Percentiles rank a stretch among this genome's conserved stretches.
phyloP scores from a whole-genome alignment of 495 filamentous ascomycete species.

The Aspergillus nidulans region DNA sequence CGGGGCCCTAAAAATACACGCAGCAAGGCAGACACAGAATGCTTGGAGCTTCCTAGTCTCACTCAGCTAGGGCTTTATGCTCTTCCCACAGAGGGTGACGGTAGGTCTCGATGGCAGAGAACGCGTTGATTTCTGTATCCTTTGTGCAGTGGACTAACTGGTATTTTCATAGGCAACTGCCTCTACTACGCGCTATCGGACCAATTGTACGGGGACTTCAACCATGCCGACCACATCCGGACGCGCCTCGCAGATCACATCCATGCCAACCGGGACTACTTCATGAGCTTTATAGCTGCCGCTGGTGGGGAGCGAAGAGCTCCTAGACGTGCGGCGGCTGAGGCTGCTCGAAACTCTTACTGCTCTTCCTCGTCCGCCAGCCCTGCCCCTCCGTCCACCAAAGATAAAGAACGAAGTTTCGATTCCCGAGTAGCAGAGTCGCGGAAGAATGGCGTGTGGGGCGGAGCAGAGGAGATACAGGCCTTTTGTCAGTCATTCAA shows the following conservation, averaged over 20 bases:
- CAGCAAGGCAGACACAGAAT: constrained; percentile 23
- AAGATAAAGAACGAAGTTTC: constrained; percentile 60
- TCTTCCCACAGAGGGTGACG: constrained; percentile 43
- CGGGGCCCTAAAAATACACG: constrained; percentile 15
- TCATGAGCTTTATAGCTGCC: constrained; percentile 62
- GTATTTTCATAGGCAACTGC: constrained; percentile 57
- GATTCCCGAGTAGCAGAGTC: constrained; percentile 58
- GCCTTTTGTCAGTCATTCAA: constrained; percentile 63
- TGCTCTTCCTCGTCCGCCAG: constrained; percentile 32
- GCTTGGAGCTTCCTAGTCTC: constrained; percentile 36
- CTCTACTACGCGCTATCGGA: constrained; percentile 75
- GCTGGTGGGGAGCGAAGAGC: constrained; percentile 58
- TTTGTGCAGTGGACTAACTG: constrained; percentile 19
- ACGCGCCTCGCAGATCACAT: constrained; percentile 59
- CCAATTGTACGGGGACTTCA: constrained; percentile 64
- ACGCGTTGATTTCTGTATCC: neutral
- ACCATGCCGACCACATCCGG: constrained; percentile 56
- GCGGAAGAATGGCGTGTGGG: constrained; percentile 60
- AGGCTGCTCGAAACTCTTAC: constrained; percentile 32
- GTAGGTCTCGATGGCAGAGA: constrained; percentile 21
- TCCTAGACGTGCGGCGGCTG: constrained; percentile 54
- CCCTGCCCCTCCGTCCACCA: constrained; percentile 42
- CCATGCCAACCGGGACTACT: constrained; percentile 53
- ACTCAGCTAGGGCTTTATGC: constrained; percentile 38
- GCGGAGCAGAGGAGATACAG: constrained; percentile 67